A percentile compares a stretch with the other conserved stretches of the same genome.
Evolutionary conservation across 2,329 filamentous ascomycete genomes (phyloP).

Genomic region (Aspergillus proliferans): DNA sequence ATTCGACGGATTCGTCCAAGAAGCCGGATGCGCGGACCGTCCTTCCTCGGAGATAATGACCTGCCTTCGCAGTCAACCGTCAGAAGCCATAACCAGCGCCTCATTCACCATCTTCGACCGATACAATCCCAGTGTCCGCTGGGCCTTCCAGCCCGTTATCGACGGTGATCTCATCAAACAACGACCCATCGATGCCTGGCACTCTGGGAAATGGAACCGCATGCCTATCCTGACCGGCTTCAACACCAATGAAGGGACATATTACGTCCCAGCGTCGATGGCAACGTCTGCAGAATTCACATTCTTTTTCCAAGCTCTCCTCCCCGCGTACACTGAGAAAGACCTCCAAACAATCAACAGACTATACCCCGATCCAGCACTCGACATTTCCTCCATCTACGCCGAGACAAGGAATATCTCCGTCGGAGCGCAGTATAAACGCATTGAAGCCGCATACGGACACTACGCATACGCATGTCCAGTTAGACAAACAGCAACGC

Average conservation of each 20-base stretch:
- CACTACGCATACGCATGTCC: conserved; percentile 48
- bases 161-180: conserved; percentile 55
- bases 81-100: conserved; percentile 31
- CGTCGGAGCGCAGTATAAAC: conserved; percentile 49
- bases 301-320: conserved; percentile 55
- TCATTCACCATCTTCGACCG: conserved; percentile 40
- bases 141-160: conserved; percentile 64
- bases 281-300: conserved; percentile 49
- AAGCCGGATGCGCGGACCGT: conserved; percentile 26
- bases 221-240: conserved; percentile 64
- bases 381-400: conserved; percentile 23
- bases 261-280: conserved; percentile 53
- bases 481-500: conserved; percentile 41
- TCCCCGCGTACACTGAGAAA: conserved; percentile 49
- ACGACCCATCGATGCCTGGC: conserved; percentile 56
- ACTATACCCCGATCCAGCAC: conserved; percentile 57
- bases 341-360: conserved; percentile 52
- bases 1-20: conserved; percentile 37
- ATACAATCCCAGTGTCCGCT: conserved; percentile 43
- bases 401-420: conserved; percentile 15
- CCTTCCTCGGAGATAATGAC: conserved; percentile 30
- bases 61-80: conserved; percentile 38
- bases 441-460: conserved; percentile 44
- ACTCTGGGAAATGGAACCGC: conserved; percentile 46
- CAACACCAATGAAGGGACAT: conserved; percentile 62